Base-by-base conservation (phyloP, 768 basidiomycete species). In the Xanthoconium stramineum region DNA sequence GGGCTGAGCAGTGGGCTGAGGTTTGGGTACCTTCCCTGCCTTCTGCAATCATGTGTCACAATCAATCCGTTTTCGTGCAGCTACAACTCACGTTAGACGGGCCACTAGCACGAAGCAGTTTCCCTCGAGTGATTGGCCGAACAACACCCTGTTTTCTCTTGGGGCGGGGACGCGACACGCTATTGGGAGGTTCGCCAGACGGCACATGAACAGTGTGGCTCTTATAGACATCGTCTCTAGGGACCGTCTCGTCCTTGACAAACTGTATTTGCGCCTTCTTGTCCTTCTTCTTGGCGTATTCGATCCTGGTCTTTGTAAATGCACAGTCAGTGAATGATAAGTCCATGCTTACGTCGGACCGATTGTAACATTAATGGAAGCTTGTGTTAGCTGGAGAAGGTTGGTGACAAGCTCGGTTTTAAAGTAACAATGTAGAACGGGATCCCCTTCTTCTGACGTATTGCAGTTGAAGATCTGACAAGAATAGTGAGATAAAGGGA, bases 211-310 rank as follows among this genome's bases (percentile, higher is more conserved):
- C 88, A 2, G 84, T 82, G 66, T 95, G 92, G 62, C 92, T 95
- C 82, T 98, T 99, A 76, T 99, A 99, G 11, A 82, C 65, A 66
- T 94, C 97, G 57, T 89, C 86, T 53, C 83, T 83, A 12, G 69
- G 74, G 19, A 96, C 75, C 9, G 86, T 84, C 72, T 98, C 95
- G 67, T 98, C 94, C 77, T 91, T 96, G 65, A 87, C 71, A 59
- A 92, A 88, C 70, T 88, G 89, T 73, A 99, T 92, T 51, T 83
- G 79, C 5, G 88, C 85, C 66, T 85, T 85, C 76, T 98, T 99
- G 60, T 95, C 95, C 74, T 94, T 98, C 82, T 99, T 99, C 81
- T 99, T 98, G 40, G 80, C 79, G 70, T 98, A 98, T 54, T 91
- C 84, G 57, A 98, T 74, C 9, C 91, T 98, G 32, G 19, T 28